Evolutionary conservation across 73 alveolate species (phyloP).

Genomic region (Paraurostyla sp.): DNA sequence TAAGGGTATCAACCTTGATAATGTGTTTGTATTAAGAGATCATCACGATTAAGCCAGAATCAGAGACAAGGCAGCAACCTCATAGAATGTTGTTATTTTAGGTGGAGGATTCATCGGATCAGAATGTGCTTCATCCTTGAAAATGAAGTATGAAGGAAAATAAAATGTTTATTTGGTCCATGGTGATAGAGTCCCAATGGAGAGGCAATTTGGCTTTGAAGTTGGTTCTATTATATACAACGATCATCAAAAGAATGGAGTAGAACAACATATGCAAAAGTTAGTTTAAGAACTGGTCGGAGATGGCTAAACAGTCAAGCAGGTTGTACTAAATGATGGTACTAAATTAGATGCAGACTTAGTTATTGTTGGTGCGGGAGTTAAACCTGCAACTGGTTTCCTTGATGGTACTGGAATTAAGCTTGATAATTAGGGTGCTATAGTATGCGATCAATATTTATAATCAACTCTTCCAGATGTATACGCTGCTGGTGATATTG

Average conservation of each 20-base stretch:
- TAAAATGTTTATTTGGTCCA: conserved; percentile 81
- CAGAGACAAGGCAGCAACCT: conserved; percentile 64
- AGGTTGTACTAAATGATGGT: conserved; percentile 81
- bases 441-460: conserved; percentile 80
- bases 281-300: conserved; percentile 70
- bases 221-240: conserved; percentile 74
- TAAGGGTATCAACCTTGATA: conserved; percentile 76
- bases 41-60: conserved; percentile 74
- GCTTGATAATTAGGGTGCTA: conserved; percentile 69
- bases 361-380: conserved; percentile 89
- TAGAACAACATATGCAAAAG: conserved; percentile 60
- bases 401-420: conserved; percentile 67
- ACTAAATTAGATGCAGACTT: conserved; percentile 83
- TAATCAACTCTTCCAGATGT: conserved; percentile 80
- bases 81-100: conserved; percentile 84
- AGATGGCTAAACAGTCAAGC: conserved; percentile 69
- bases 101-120: conserved; percentile 93
- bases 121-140: conserved; percentile 86
- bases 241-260: conserved; percentile 79
- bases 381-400: conserved; percentile 75
- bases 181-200: conserved; percentile 69
- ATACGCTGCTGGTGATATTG: conserved; percentile 95
- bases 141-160: conserved; percentile 63
- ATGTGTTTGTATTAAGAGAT: conserved; percentile 80
- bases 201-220: conserved; percentile 83